Conservation (phyloP, 306 rosid species). For the Fragaria vesca region DNA sequence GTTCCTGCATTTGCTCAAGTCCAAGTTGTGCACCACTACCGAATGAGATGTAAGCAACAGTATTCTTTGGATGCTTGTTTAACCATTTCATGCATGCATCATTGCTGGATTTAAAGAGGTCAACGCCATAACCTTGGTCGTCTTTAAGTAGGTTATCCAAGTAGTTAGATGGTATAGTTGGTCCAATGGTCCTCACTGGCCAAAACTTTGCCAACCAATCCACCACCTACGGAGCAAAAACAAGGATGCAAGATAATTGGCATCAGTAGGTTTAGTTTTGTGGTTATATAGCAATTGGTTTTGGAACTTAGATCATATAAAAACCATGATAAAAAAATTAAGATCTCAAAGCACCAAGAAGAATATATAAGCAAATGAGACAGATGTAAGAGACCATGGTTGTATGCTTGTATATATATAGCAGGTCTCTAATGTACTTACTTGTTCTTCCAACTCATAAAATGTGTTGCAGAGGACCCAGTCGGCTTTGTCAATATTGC, state of each 20-base stretch:
- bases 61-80: conserved; percentile 4
- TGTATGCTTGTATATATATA: not conserved
- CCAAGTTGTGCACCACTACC: conserved; percentile 22
- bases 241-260: not conserved
- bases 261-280: not conserved
- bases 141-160: conserved; percentile 19
- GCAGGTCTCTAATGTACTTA: not conserved
- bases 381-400: not conserved
- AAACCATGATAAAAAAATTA: not conserved
- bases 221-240: conserved; percentile 8
- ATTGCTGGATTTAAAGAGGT: conserved; percentile 3
- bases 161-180: conserved; percentile 32
- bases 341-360: not conserved
- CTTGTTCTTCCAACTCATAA: conserved; percentile 60
- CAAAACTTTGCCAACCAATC: conserved; percentile 20
- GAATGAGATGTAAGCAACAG: conserved; percentile 29
- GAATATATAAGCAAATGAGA: not conserved
- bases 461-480: conserved; percentile 52
- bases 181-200: conserved; percentile 30
- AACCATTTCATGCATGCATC: conserved; percentile 24
- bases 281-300: not conserved
- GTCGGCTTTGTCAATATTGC: conserved; percentile 44
- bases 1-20: conserved; percentile 29
- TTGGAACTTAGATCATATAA: not conserved
- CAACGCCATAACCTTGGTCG: conserved; percentile 26